These are phyloP conservation scores for Marasmius sp. DNA, from an alignment of 1,284 basidiomycete species.

Conservation along the genomic window DNA sequence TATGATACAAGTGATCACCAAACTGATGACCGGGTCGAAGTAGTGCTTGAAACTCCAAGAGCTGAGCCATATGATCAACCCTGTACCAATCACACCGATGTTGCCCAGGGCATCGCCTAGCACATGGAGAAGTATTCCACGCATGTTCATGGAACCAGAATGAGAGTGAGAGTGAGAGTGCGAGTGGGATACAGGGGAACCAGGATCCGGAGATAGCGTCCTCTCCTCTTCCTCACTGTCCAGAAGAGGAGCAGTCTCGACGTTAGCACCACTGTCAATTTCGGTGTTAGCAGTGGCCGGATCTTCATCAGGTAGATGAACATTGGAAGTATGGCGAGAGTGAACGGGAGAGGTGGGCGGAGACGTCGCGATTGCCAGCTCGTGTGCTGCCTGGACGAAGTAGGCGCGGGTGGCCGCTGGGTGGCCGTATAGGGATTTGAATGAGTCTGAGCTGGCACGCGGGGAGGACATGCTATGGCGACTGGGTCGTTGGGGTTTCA, in stretches of 20 bases:
- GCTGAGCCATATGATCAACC: conserved; percentile 89
- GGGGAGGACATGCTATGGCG: conserved; percentile 39
- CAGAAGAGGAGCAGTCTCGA: conserved; percentile 43
- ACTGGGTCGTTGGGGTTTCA: conserved; percentile 21
- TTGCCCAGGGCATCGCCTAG: conserved; percentile 97
- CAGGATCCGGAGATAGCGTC: conserved; percentile 1
- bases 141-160: conserved; percentile 95
- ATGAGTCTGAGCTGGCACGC: conserved; percentile 41
- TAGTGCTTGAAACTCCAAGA: conserved; percentile 83
- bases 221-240: conserved; percentile 6
- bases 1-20: conserved; percentile 96
- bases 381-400: conserved; percentile 85
- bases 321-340: conserved; percentile 25
- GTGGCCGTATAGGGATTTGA: conserved; percentile 75
- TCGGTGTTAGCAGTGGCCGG: conserved; percentile 14
- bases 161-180: conserved; percentile 52
- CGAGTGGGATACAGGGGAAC: conserved; percentile 16
- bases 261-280: conserved; percentile 7
- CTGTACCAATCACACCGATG: conserved; percentile 95
- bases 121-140: conserved; percentile 91
- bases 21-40: conserved; percentile 91
- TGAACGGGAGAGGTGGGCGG: conserved; percentile 39
- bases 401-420: conserved; percentile 88
- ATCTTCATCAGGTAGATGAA: background rate
- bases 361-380: conserved; percentile 64